phyloP scores from a whole-genome alignment of 306 rosid genomes.

The Cyclanthera cordifolia region DNA sequence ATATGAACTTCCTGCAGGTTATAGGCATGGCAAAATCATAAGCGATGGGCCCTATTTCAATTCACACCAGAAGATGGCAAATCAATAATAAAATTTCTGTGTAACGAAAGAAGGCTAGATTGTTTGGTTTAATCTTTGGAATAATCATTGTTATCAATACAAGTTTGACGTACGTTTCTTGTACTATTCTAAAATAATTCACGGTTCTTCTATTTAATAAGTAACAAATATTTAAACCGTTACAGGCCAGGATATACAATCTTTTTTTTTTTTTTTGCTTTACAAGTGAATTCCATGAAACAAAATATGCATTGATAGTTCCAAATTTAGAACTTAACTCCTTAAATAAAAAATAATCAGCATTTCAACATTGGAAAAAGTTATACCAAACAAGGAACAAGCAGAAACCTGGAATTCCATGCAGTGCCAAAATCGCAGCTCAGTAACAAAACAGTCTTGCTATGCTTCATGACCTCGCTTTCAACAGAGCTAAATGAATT shows the following conservation, averaged over 20 bases:
- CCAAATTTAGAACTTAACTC: not conserved
- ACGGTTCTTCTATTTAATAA: not conserved
- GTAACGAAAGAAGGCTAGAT: too few relatives aligned
- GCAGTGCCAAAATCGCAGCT: constrained; percentile 82
- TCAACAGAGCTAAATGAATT: constrained; percentile 29
- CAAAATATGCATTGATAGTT: not conserved
- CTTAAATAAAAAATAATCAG: not conserved
- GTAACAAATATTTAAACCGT: not conserved
- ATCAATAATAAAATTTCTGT: not conserved
- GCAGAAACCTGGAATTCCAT: constrained; percentile 72
- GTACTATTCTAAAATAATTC: not conserved
- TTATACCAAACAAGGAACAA: not conserved
- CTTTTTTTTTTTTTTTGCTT: not conserved
- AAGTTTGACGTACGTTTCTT: not conserved
- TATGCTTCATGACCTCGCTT: constrained; percentile 48
- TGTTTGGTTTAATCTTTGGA: too few relatives aligned
- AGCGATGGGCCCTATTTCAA: not conserved
- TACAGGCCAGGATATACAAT: not conserved
- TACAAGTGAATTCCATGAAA: not conserved
- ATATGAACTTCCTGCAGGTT: constrained; percentile 46
- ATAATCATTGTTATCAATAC: not conserved
- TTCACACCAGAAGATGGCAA: not conserved
- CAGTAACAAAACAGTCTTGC: constrained; percentile 56
- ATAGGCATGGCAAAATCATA: not conserved
- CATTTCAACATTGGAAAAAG: not conserved